Evolutionary conservation across 2,329 filamentous ascomycete species (phyloP).

Genomic region (Cladophialophora exuberans): DNA sequence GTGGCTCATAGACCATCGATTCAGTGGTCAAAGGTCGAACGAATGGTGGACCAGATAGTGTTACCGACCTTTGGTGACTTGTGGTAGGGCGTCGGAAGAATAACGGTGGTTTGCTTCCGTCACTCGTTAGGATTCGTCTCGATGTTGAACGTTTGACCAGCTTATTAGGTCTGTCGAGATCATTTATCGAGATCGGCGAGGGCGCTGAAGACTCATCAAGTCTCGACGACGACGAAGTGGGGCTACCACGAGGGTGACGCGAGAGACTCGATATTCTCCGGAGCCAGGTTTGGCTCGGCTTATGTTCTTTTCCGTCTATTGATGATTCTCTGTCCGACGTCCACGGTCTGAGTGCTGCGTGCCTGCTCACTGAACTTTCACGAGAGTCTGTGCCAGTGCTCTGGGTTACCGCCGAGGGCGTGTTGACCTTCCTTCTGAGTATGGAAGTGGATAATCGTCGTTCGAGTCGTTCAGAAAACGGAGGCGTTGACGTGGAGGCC

Average conservation of each 20-base stretch:
- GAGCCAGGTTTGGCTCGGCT: constrained; percentile 30
- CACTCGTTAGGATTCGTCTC: constrained; percentile 49
- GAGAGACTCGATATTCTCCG: constrained; percentile 32
- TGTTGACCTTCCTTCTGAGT: constrained; percentile 22
- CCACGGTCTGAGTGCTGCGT: constrained; percentile 27
- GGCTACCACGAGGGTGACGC: constrained; percentile 19
- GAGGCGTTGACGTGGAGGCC: constrained; percentile 15
- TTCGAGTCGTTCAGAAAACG: constrained; percentile 18
- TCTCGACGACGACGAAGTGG: constrained; percentile 37
- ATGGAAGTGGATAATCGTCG: constrained; percentile 27
- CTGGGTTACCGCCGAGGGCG: constrained; percentile 17
- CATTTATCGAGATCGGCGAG: constrained; percentile 19
- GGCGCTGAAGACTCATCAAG: constrained; percentile 18
- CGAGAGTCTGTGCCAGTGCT: constrained; percentile 27
- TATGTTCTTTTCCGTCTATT: constrained; percentile 26
- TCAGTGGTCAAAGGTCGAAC: constrained; percentile 23
- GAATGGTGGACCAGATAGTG: constrained; percentile 40
- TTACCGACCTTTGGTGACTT: constrained; percentile 64
- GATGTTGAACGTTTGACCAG: constrained; percentile 65
- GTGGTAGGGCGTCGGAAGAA: constrained; percentile 63
- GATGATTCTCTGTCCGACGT: constrained; percentile 28
- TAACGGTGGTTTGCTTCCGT: constrained; percentile 47
- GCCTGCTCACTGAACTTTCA: constrained; percentile 31
- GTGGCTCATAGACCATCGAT: constrained; percentile 14
- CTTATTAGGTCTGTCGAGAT: constrained; percentile 58